Base-by-base conservation (phyloP, 805 yeast genomes). In the Cyberlindnera maritima region DNA sequence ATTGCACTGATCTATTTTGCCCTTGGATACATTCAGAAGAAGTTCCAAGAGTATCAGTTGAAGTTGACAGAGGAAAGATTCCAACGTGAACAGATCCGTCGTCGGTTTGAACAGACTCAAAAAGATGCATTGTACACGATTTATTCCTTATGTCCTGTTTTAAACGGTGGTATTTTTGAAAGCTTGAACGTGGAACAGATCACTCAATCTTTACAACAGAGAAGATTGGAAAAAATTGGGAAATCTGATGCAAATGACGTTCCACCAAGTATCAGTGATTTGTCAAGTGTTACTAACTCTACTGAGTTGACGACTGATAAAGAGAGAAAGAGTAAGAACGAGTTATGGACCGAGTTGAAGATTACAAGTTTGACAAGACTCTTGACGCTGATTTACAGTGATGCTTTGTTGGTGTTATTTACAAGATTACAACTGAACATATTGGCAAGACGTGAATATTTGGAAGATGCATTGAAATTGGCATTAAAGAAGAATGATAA, bases 41-140 rank as follows among this genome's bases (percentile, higher is more conserved):
- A 77, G 59, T 61, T 81, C 36, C 53, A 62, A 13, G 79, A 77
- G 55, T 67, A 76, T 37, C 85, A 81, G 55, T 69, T 74, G 43
- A 69, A 73, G 39, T 56, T 81, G 34, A 68, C 75, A 39, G 79
- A 79, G 53, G 85, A 82, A 64, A 75, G 79, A 37, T 75, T 79
- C 43, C 77, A 85, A 19, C 72, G 76, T 42, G 88, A 82, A 53
- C 85, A 81, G 56, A 85, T 91, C 49, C 83, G 83, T 56, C 75
- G 94, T 56, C 71, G 97, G 48, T 92, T 90, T 59, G 81, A 85
- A 42, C 97, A 90, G 69, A 92, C 97, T 11, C 97, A 91, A 60
- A 83, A 83, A 56, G 98, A 92, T 65, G 88, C 96, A 39, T 75
- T 85, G 43, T 81, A 81, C 68, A 92, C 97, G 0, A 80, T 91